These are phyloP conservation scores for Saccharomyces hybrid DNA, from an alignment of 1,139 yeast genomes.

Conservation along the genomic window DNA sequence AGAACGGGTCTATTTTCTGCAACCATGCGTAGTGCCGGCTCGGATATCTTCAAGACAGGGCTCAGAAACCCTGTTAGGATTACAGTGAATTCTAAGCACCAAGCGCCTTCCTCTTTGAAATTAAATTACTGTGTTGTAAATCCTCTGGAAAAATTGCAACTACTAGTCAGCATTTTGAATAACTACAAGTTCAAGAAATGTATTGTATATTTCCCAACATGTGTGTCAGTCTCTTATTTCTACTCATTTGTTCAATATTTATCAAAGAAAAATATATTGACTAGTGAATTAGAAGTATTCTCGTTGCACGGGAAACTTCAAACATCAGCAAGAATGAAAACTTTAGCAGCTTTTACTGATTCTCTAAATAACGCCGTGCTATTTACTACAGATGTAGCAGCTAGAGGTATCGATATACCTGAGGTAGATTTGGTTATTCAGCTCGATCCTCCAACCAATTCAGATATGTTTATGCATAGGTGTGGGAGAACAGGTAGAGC, in stretches of 20 bases:
- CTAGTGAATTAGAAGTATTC: constrained; percentile 38
- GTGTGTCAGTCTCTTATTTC: constrained; percentile 70
- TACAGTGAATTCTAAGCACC: constrained; percentile 45
- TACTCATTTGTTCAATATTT: constrained; percentile 46
- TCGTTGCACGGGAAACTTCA: constrained; percentile 83
- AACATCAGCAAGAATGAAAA: constrained; percentile 65
- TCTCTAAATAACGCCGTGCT: constrained; percentile 47
- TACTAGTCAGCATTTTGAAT: constrained; percentile 46
- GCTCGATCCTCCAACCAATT: constrained; percentile 85
- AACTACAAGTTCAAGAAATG: constrained; percentile 59
- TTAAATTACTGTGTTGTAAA: constrained; percentile 54
- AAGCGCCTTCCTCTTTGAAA: constrained; percentile 55
- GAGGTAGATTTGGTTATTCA: constrained; percentile 89
- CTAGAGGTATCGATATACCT: constrained; percentile 88
- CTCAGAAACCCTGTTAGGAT: constrained; percentile 85
- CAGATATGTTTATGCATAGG: constrained; percentile 79
- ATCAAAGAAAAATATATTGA: constrained; percentile 17
- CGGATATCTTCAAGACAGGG: constrained; percentile 63
- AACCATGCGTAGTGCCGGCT: constrained; percentile 74
- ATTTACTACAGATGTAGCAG: constrained; percentile 82
- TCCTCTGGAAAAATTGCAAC: constrained; percentile 54
- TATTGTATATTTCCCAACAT: constrained; percentile 85
- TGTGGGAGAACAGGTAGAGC: constrained; percentile 94
- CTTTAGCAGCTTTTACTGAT: constrained; percentile 52
- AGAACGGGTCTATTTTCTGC: constrained; percentile 93